Conservation (phyloP, 2,329 filamentous ascomycete species). For the Cytospora piceicola region DNA sequence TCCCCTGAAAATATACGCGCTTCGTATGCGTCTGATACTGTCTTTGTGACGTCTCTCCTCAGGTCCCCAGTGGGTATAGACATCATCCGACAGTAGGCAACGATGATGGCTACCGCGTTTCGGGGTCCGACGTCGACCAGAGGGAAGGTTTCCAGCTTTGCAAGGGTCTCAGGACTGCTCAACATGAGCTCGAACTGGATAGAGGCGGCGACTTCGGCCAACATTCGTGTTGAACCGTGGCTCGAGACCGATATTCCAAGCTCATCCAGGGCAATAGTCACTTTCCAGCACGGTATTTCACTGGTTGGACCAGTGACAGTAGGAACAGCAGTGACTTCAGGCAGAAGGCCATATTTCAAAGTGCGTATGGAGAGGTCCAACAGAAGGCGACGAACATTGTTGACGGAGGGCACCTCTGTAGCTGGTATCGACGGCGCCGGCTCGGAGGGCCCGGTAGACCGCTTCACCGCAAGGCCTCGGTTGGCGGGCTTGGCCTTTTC, state of each 20-base stretch:
- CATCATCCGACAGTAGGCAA: conserved; percentile 13
- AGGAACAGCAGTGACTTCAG: neutral
- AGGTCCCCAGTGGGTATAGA: neutral
- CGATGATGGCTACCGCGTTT: neutral
- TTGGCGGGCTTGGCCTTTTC: neutral
- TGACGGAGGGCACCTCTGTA: neutral
- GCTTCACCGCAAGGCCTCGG: no score
- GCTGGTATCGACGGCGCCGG: neutral
- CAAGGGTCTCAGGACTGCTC: neutral
- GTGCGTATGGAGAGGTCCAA: neutral
- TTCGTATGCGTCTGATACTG: conserved; percentile 5
- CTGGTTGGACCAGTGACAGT: neutral
- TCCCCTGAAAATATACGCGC: neutral
- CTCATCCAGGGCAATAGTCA: conserved; percentile 8
- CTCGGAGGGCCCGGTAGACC: neutral
- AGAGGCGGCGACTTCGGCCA: conserved; percentile 20
- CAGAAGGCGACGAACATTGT: neutral
- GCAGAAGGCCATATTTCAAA: conserved; percentile 11
- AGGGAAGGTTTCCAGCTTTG: neutral
- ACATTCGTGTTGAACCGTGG: neutral
- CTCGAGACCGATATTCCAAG: conserved; percentile 4
- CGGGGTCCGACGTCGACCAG: neutral
- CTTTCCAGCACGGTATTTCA: neutral
- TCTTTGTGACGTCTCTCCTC: neutral
- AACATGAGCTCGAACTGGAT: conserved; percentile 11